A percentile compares a stretch with the other conserved stretches of the same genome.
Evolutionary conservation across 352 stramenopile species (phyloP).

Genomic region (Phytopythium cucurbitacearum): DNA sequence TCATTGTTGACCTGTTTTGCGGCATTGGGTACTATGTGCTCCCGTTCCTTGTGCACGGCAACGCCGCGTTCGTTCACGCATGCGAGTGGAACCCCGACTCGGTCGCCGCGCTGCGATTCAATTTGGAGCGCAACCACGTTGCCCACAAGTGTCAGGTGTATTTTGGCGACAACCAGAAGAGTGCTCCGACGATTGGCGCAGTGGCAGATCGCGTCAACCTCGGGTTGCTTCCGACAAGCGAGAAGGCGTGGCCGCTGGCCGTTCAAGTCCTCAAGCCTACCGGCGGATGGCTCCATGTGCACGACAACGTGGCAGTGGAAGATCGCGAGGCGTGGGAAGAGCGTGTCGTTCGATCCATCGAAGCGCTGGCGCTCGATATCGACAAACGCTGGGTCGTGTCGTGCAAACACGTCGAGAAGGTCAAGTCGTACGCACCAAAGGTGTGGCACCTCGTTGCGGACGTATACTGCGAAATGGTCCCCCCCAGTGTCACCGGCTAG

Average conservation of each 20-base stretch:
- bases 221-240: constrained; percentile 91
- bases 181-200: constrained; percentile 55
- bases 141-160: constrained; percentile 71
- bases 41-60: constrained; percentile 90
- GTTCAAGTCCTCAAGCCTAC: constrained; percentile 86
- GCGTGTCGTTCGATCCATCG: constrained; percentile 49
- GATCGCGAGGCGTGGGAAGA: constrained; percentile 81
- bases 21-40: constrained; percentile 98
- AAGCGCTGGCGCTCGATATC: constrained; percentile 30
- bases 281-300: constrained; percentile 94
- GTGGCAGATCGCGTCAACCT: constrained; percentile 93
- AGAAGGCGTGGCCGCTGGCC: constrained; percentile 92
- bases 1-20: constrained; percentile 95
- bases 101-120: constrained; percentile 86
- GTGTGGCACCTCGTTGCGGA: constrained; percentile 90
- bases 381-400: constrained; percentile 71
- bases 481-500: no score
- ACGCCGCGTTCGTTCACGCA: constrained; percentile 86
- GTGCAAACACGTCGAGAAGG: constrained; percentile 83
- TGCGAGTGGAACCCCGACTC: constrained; percentile 97
- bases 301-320: constrained; percentile 91
- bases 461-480: constrained; percentile 33
- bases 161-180: constrained; percentile 88
- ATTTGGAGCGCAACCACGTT: constrained; percentile 91
- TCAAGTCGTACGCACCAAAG: constrained; percentile 92